Evolutionary conservation across 495 filamentous ascomycete genomes (phyloP).

Genomic region (Penicillium subrubescens): DNA sequence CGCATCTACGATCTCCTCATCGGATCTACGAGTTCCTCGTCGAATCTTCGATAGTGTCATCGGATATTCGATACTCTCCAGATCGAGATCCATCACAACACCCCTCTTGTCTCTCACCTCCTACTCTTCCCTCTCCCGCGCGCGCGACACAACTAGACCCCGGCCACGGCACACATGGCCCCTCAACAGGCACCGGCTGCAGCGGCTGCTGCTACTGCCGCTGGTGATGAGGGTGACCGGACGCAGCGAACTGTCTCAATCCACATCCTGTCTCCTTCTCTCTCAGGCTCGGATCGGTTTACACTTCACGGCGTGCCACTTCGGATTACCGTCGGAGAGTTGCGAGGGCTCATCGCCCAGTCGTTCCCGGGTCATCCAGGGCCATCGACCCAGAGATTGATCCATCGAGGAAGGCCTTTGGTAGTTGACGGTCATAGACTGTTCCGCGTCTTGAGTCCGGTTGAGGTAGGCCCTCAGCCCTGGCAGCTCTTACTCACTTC

Average conservation of each 20-base stretch:
- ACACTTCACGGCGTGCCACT: constrained; percentile 55
- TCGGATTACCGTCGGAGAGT: constrained; percentile 57
- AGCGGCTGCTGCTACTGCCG: neutral
- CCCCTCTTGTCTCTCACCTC: neutral
- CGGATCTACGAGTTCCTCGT: too few species aligned
- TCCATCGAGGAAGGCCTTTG: constrained; percentile 65
- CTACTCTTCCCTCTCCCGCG: neutral
- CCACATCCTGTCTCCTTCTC: constrained; percentile 65
- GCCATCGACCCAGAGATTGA: constrained; percentile 60
- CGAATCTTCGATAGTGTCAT: too few species aligned
- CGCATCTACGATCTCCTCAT: too few species aligned
- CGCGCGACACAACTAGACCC: neutral
- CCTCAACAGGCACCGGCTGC: neutral
- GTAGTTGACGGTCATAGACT: constrained; percentile 55
- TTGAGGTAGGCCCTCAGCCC: constrained; percentile 51
- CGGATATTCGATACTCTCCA: neutral
- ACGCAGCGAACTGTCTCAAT: constrained; percentile 49
- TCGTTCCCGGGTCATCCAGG: constrained; percentile 54
- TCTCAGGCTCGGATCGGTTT: constrained; percentile 55
- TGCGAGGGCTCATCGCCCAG: constrained; percentile 63
- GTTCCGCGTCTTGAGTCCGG: constrained; percentile 56
- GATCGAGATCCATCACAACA: neutral
- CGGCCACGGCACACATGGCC: neutral
- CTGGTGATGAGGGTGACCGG: neutral
- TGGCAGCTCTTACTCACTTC: neutral